Percentiles rank a stretch among this genome's conserved stretches.
Evolutionary conservation across 169 alveolate species (phyloP).

Genomic region (Cryptosporidium ryanae): DNA sequence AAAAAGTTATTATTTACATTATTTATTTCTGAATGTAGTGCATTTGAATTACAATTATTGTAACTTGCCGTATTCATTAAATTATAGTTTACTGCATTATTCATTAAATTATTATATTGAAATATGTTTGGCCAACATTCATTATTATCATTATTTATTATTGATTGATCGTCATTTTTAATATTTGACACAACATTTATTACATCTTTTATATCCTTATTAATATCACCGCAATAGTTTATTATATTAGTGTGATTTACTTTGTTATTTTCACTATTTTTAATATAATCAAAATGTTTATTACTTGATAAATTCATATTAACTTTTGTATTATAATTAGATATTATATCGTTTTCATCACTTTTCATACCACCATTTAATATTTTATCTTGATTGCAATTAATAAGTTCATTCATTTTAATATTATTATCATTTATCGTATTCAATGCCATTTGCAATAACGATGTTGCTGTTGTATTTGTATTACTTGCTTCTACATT

Average conservation of each 20-base stretch:
- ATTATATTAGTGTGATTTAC: neutral
- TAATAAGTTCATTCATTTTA: constrained; percentile 20
- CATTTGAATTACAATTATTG: neutral
- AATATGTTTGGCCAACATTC: constrained; percentile 45
- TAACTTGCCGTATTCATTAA: neutral
- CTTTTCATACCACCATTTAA: neutral
- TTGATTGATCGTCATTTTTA: neutral
- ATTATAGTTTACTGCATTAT: constrained; percentile 15
- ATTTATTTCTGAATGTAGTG: neutral
- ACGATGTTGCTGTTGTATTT: constrained; percentile 36
- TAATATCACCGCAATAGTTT: no score
- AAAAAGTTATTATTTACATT: neutral
- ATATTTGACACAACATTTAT: neutral
- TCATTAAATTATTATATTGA: constrained; percentile 34
- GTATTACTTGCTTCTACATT: constrained; percentile 13
- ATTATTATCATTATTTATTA: neutral
- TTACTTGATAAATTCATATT: neutral
- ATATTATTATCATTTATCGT: constrained; percentile 57
- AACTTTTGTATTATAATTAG: neutral
- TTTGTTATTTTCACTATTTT: neutral
- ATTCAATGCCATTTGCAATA: constrained; percentile 56
- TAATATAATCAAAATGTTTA: neutral
- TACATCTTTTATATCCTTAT: neutral
- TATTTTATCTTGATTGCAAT: constrained; percentile 1
- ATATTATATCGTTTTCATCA: neutral